A percentile compares a stretch with the other conserved stretches of the same genome.
Evolutionary conservation across 352 stramenopile species (phyloP).

Genomic region (Globisporangium ultimum): DNA sequence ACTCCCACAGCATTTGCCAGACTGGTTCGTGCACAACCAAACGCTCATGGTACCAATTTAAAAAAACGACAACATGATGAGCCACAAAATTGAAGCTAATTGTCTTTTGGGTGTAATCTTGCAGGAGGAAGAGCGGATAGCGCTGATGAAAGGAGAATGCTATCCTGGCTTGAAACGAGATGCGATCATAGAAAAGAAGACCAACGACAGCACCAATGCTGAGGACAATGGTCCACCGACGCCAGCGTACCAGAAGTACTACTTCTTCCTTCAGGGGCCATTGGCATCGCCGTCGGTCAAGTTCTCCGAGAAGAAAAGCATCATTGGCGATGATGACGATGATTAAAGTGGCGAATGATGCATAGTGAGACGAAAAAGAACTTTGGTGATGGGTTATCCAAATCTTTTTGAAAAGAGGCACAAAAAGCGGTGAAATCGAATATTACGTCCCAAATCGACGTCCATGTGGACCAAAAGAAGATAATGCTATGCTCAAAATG

Average conservation of each 20-base stretch:
- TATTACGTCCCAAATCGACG: no score
- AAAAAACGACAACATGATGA: no score
- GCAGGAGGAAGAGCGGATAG: constrained; percentile 78
- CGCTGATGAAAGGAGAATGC: constrained; percentile 57
- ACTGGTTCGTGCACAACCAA: constrained; percentile 83
- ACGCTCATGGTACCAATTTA: constrained; percentile 78
- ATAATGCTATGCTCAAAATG: no score
- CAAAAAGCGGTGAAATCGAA: no score
- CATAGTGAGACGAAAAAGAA: background rate
- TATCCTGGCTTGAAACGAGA: constrained; percentile 45
- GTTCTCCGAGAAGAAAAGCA: constrained; percentile 88
- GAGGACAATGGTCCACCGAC: background rate
- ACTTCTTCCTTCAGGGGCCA: constrained; percentile 76
- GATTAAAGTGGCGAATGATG: constrained; percentile 33
- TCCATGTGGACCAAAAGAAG: no score
- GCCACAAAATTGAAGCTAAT: no score
- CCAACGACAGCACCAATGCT: constrained; percentile 6
- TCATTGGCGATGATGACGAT: constrained; percentile 86
- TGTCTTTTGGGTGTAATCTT: background rate
- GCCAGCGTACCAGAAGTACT: constrained; percentile 78
- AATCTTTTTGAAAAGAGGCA: no score
- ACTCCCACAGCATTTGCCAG: constrained; percentile 66
- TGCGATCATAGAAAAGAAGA: constrained; percentile 11
- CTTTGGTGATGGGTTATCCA: no score
- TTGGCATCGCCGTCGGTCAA: constrained; percentile 75